These are phyloP conservation scores for Entophlyctis luteolus DNA, from an alignment of 192 early-diverging fungal genomes.

Conservation along the genomic window DNA sequence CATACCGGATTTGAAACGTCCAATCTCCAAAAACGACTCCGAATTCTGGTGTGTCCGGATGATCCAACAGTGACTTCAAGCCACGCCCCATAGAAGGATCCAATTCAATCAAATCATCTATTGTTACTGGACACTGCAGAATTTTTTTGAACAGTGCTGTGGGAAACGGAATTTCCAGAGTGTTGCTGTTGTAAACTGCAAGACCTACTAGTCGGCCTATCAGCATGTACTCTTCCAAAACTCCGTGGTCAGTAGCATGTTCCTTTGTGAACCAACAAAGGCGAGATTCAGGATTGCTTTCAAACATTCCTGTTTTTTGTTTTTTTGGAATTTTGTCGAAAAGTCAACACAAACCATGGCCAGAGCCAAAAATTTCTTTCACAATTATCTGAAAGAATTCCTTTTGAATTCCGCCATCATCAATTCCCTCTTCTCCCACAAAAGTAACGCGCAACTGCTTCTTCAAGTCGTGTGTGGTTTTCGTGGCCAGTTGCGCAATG, in stretches of 20 bases:
- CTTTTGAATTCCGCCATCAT: constrained; percentile 89
- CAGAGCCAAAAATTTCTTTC: constrained; percentile 73
- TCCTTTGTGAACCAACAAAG: constrained; percentile 68
- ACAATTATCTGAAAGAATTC: constrained; percentile 91
- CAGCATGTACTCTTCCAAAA: constrained; percentile 61
- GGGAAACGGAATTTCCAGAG: constrained; percentile 83
- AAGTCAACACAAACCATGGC: constrained; percentile 56
- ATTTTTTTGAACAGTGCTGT: constrained; percentile 79
- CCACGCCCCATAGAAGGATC: constrained; percentile 73
- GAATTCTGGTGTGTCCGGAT: neutral
- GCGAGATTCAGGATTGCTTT: constrained; percentile 64
- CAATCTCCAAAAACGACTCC: constrained; percentile 52
- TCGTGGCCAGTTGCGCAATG: constrained; percentile 65
- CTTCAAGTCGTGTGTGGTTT: constrained; percentile 78
- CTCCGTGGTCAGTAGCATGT: constrained; percentile 29
- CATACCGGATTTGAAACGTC: constrained; percentile 75
- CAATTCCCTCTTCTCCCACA: constrained; percentile 86
- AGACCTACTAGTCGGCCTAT: constrained; percentile 76
- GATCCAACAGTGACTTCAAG: constrained; percentile 59
- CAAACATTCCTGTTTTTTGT: constrained; percentile 22
- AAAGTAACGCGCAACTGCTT: constrained; percentile 89
- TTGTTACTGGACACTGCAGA: constrained; percentile 51
- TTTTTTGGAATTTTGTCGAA: neutral
- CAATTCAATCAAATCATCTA: constrained; percentile 72
- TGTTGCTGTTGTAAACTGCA: constrained; percentile 87